Evolutionary conservation across 441 rosid genomes (phyloP).

Genomic region (Omphalea diandra): DNA sequence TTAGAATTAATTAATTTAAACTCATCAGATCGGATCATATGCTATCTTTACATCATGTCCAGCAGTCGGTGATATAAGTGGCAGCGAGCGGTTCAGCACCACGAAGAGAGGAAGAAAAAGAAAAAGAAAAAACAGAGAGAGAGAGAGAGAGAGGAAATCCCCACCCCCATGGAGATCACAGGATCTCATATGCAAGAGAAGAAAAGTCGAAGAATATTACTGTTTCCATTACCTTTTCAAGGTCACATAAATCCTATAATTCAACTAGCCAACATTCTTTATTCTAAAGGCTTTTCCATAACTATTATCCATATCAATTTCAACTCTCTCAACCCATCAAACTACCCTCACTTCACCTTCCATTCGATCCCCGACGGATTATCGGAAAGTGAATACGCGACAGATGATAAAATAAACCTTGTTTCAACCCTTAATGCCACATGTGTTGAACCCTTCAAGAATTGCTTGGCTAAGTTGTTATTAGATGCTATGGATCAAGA

Average conservation of each 20-base stretch:
- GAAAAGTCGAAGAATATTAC: slow-evolving; percentile 41
- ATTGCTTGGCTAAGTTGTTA: slow-evolving; percentile 27
- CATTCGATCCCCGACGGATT: slow-evolving; percentile 41
- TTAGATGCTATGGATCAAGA: slow-evolving; percentile 33
- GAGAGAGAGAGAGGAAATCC: too few relatives aligned
- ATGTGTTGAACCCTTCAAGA: slow-evolving; percentile 36
- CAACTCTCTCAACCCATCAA: slow-evolving; percentile 52
- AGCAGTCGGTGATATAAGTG: too few relatives aligned
- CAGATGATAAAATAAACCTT: slow-evolving; percentile 30
- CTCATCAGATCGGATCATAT: too few relatives aligned
- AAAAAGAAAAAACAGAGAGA: too few relatives aligned
- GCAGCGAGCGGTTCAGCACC: too few relatives aligned
- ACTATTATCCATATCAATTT: slow-evolving; percentile 49
- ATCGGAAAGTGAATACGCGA: slow-evolving; percentile 20
- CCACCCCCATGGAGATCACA: too few relatives aligned
- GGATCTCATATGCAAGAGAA: too few relatives aligned
- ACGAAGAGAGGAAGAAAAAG: too few relatives aligned
- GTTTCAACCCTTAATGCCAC: slow-evolving; percentile 33
- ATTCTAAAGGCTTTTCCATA: slow-evolving; percentile 52
- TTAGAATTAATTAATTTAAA: too few relatives aligned
- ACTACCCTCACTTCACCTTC: slow-evolving; percentile 52
- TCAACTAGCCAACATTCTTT: slow-evolving; percentile 52
- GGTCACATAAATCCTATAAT: slow-evolving; percentile 62
- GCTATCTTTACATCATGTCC: too few relatives aligned
- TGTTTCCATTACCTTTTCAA: slow-evolving; percentile 53